Evolutionary conservation across 179 eudicot species (phyloP).

Genomic region (Nepenthes alata): DNA sequence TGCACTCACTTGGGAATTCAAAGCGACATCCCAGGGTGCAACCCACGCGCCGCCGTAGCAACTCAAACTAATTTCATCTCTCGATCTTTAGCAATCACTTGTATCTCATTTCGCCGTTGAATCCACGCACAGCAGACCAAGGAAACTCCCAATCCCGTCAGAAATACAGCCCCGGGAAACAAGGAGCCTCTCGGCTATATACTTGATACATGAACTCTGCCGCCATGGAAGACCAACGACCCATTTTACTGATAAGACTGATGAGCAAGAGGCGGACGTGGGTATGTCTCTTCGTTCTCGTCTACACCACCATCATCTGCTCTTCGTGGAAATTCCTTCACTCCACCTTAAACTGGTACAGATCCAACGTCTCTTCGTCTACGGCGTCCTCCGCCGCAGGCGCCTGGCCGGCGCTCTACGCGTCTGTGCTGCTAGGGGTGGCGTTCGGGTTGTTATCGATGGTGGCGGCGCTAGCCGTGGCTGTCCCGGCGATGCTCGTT

Average conservation of each 20-base stretch:
- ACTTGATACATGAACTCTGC: not conserved
- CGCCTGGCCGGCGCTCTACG: slow-evolving; percentile 47
- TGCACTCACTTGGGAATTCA: no score
- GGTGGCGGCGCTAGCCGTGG: slow-evolving; percentile 74
- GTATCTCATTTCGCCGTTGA: no score
- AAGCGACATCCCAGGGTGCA: no score
- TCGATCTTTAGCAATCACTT: no score
- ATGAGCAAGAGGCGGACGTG: slow-evolving; percentile 72
- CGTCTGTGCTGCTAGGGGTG: slow-evolving; percentile 47
- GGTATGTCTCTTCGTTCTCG: slow-evolving; percentile 44
- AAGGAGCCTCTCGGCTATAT: no score
- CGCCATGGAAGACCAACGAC: slow-evolving; percentile 7
- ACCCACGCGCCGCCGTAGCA: no score
- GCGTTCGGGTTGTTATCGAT: slow-evolving; percentile 69
- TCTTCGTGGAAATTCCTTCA: slow-evolving; percentile 62
- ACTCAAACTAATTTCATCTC: no score
- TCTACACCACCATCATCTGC: slow-evolving; percentile 42
- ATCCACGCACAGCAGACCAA: no score
- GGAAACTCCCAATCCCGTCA: no score
- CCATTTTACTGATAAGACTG: slow-evolving; percentile 26
- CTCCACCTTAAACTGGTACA: slow-evolving; percentile 54
- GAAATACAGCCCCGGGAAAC: no score
- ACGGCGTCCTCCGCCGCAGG: slow-evolving; percentile 11
- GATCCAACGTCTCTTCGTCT: slow-evolving; percentile 16
- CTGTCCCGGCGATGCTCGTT: slow-evolving; percentile 65